Base-by-base conservation (phyloP, 2,329 filamentous ascomycete genomes). In the Cylindrodendrum hubeiense region DNA sequence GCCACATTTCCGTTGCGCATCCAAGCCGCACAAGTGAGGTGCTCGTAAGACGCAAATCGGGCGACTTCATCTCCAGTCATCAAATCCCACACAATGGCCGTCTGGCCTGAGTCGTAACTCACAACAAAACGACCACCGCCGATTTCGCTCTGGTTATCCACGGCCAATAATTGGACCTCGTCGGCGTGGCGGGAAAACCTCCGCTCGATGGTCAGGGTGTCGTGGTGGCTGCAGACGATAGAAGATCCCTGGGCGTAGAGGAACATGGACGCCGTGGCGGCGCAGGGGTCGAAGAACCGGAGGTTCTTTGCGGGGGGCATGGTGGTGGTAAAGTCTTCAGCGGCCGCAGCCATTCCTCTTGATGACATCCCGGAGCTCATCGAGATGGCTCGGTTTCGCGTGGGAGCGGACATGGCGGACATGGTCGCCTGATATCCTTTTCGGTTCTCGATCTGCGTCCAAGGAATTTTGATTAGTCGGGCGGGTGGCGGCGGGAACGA, bases 1-100 rank as follows among this genome's bases (percentile, higher is more conserved):
- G 94, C 95, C 71, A 99, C 91, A 81, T 97, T 97, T 59, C 96
- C 96, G 81, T 98, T 98, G 47, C 91, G 89, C 95, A 99, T 98
- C 94, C 96, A 99, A 13, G 93, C 87, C 39, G 95, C 95, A 30
- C 93, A 91, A 22, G 90, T 91, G 68, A 98, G 87, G 70, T 93
- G 89, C 75, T 97, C 94, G 76, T 97, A 98, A 0, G 95, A 96
- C 24, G 91, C 91, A 82, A 98, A 98, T n/a, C 95, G 89, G 41
- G 95, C 91, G 63, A 98, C 87, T 79, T 98, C 94, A 65, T 94
- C 90, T 52, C 96, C 96, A 0, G 94, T 97, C 82, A 97, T 90
- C 66, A 98, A 86, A 80, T 99, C 95, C 96, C 96, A 99, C 8
- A 98, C 93, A 76, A 98, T 97, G 4, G 95, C 94, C 1, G 93